A percentile compares a stretch with the other conserved stretches of the same genome.
phyloP scores from a whole-genome alignment of 2,329 filamentous ascomycete species.

The Hypoxylon sp. region DNA sequence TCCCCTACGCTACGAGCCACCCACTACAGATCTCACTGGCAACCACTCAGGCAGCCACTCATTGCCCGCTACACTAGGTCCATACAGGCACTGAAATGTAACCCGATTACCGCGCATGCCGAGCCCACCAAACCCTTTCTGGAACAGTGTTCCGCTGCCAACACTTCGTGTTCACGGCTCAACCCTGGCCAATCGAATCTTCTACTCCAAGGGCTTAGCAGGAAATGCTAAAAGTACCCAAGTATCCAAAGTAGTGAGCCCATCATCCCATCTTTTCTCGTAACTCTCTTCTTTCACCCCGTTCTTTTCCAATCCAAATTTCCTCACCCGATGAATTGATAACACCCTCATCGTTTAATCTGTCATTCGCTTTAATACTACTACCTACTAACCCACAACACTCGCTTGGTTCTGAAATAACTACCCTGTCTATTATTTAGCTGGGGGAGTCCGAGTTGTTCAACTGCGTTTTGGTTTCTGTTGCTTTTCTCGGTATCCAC shows the following conservation, averaged over 20 bases:
- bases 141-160: constrained; percentile 34
- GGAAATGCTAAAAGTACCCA: constrained; percentile 21
- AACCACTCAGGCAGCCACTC: constrained; percentile 20
- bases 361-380: constrained; percentile 51
- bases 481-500: constrained; percentile 42
- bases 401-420: constrained; percentile 47
- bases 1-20: constrained; percentile 17
- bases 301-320: constrained; percentile 26
- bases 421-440: constrained; percentile 27
- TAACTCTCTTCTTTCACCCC: constrained; percentile 27
- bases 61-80: background rate
- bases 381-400: constrained; percentile 34
- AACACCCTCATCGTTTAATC: constrained; percentile 33
- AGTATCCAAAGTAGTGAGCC: constrained; percentile 27
- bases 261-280: constrained; percentile 35
- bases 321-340: constrained; percentile 45
- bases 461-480: constrained; percentile 41
- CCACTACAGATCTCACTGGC: constrained; percentile 37
- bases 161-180: constrained; percentile 44
- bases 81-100: constrained; percentile 30
- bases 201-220: constrained; percentile 34
- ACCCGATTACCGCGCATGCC: constrained; percentile 42
- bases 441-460: constrained; percentile 45
- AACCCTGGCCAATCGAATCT: constrained; percentile 41
- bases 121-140: constrained; percentile 36